Percentiles rank a stretch among this genome's conserved stretches.
These are phyloP conservation scores for Pleurotus tuoliensis DNA, from an alignment of 768 basidiomycete species.

Conservation along the genomic window DNA sequence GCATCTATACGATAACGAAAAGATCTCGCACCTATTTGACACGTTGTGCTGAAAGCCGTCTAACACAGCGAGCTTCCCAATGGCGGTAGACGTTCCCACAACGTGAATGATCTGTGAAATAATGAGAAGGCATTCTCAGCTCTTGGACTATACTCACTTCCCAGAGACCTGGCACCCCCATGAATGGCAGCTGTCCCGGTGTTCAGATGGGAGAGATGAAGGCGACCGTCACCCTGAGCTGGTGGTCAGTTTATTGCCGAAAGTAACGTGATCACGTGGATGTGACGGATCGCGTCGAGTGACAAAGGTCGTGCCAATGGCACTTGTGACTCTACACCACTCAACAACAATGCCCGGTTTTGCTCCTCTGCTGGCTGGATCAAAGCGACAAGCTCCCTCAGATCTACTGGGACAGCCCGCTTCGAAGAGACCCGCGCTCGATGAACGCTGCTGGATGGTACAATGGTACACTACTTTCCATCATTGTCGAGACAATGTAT, in stretches of 20 bases:
- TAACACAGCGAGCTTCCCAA: not conserved
- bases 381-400: slow-evolving; percentile 31
- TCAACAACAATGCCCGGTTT: slow-evolving; percentile 26
- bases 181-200: not conserved
- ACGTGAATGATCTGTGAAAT: not conserved
- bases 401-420: slow-evolving; percentile 22
- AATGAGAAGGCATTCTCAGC: not conserved
- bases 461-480: slow-evolving; percentile 50
- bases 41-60: slow-evolving; percentile 2
- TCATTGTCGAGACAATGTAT: too few relatives aligned
- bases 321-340: too few relatives aligned
- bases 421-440: slow-evolving; percentile 28
- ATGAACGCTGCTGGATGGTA: slow-evolving; percentile 66
- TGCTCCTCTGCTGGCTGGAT: slow-evolving; percentile 18
- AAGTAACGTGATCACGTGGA: not conserved
- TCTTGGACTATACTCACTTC: slow-evolving; percentile 5
- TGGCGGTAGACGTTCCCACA: not conserved
- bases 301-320: too few relatives aligned
- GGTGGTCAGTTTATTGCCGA: too few relatives aligned
- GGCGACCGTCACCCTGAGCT: too few relatives aligned
- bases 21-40: not conserved
- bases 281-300: slow-evolving; percentile 2
- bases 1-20: not conserved
- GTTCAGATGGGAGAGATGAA: not conserved
- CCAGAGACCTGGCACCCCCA: slow-evolving; percentile 11